phyloP scores from a whole-genome alignment of 257 asterid genomes.

The Gentiana macrophylla region DNA sequence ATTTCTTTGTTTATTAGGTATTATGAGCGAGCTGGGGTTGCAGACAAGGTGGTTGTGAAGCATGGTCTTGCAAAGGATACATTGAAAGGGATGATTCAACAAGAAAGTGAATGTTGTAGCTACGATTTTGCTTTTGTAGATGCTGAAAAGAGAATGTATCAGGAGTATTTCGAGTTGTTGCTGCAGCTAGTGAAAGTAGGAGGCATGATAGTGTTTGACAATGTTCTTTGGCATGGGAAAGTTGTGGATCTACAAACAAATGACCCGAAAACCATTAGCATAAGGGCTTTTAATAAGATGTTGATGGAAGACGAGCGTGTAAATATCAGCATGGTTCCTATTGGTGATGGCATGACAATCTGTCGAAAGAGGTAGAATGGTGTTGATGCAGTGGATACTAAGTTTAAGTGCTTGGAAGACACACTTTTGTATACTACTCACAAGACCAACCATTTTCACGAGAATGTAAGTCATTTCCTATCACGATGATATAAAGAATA shows the following conservation, averaged over 20 bases:
- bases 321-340: constrained; percentile 86
- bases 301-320: constrained; percentile 75
- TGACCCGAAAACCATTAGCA: constrained; percentile 57
- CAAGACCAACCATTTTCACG: no score
- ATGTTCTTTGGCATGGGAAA: constrained; percentile 95
- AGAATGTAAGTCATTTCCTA: no score
- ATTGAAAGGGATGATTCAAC: constrained; percentile 54
- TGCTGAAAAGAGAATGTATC: constrained; percentile 92
- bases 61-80: constrained; percentile 80
- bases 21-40: constrained; percentile 76
- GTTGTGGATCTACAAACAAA: constrained; percentile 85
- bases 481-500: no score
- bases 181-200: constrained; percentile 87
- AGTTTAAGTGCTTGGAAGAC: no score
- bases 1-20: constrained; percentile 9
- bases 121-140: constrained; percentile 93
- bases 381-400: no score
- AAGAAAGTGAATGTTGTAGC: constrained; percentile 63
- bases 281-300: constrained; percentile 52
- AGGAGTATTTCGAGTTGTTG: constrained; percentile 71
- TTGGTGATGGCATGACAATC: constrained; percentile 87
- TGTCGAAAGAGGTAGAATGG: constrained; percentile 45
- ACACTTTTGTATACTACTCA: no score
- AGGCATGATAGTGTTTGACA: constrained; percentile 80
- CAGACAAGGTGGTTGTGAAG: constrained; percentile 72